Base-by-base conservation (phyloP, 1,284 basidiomycete genomes). In the Vanrija sp. region DNA sequence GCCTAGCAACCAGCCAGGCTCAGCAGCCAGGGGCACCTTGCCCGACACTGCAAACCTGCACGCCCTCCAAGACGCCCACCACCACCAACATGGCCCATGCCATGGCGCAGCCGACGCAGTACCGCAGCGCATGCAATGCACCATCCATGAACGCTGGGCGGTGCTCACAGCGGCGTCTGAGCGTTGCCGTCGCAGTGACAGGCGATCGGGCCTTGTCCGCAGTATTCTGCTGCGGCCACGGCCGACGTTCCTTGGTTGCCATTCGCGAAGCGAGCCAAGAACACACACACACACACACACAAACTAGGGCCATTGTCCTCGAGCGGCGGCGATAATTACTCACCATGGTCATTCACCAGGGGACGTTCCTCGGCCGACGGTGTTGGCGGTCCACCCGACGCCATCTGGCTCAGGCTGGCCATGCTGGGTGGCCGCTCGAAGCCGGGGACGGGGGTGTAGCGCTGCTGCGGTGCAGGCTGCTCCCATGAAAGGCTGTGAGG, bases 401-500 rank as follows among this genome's bases (percentile, higher is more conserved):
- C 25, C 38, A 25, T 16, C 19, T 18, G 49, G 21, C 16, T 23
- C 25, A 28, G 40, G 38, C 40, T 42, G 3, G 40, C 34, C 18
- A 38, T 23, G 19, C 19, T 18, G 42, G 28, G 18, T 7, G 49
- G 48, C 14, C 42, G 53, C 44, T 56, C 61, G 51, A 64, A 62
- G 38, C 64, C 64, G 5, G 60, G 62, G 15, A 64, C 65, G 16
- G 61, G 40, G 1, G 65, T 54, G 58, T 66, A 66, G 19, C 63
- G 58, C 49, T 66, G 63, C 44, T 60, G 54, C 16, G 49, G 49
- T 19, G 29, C 43, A 1, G 50, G 23, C 18, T 52, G 40, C 23
- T 43, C 28, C 51, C 47, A 56, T 14, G 55, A 55, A 53, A 61
- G 26, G 28, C 28, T n/a, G 21, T 12, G 5, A 18, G 42, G 50